These are phyloP conservation scores for Neofusicoccum ribis DNA, from an alignment of 2,329 filamentous ascomycete genomes.

Conservation along the genomic window DNA sequence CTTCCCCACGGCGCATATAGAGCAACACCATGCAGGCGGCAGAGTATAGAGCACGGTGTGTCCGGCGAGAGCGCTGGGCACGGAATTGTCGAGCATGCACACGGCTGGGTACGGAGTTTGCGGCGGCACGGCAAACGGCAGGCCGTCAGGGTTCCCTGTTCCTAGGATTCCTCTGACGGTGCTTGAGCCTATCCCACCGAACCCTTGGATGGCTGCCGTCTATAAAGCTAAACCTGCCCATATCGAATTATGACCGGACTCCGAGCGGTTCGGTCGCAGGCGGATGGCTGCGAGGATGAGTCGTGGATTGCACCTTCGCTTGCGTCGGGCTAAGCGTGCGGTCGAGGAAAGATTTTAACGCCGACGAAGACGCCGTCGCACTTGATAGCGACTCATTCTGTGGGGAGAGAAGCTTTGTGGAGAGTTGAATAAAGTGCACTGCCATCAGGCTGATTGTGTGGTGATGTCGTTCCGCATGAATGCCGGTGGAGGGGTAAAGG, in stretches of 20 bases:
- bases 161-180: neutral
- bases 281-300: conserved; percentile 4
- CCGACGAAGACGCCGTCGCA: conserved; percentile 10
- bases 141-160: neutral
- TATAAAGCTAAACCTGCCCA: neutral
- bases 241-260: neutral
- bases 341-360: neutral
- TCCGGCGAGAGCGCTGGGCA: neutral
- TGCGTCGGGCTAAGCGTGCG: neutral
- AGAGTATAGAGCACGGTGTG: neutral
- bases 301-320: neutral
- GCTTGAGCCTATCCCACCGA: neutral
- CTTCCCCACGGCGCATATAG: neutral
- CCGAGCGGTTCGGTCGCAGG: neutral
- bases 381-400: neutral
- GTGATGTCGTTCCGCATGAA: conserved; percentile 8
- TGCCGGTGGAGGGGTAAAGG: neutral
- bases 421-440: neutral
- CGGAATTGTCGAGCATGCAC: neutral
- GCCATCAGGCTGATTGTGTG: conserved; percentile 3
- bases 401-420: neutral
- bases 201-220: neutral
- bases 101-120: neutral
- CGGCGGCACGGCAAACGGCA: neutral
- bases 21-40: neutral